A percentile compares a stretch with the other conserved stretches of the same genome.
These are phyloP conservation scores for Phyllosticta capitalensis DNA, from an alignment of 2,329 filamentous ascomycete species.

Conservation along the genomic window DNA sequence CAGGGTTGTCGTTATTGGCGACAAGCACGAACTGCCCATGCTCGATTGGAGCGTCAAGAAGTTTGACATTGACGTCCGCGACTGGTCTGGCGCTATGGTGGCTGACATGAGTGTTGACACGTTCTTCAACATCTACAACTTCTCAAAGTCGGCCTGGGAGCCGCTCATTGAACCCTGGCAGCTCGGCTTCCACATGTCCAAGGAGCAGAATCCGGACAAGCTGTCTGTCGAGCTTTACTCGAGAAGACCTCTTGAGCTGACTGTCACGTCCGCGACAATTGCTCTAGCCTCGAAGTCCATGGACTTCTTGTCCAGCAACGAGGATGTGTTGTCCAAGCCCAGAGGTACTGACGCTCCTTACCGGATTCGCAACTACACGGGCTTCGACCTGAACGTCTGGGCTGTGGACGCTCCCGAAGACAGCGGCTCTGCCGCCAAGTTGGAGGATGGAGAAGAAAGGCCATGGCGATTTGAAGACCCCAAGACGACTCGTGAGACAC, in stretches of 20 bases:
- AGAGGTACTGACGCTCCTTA: slow-evolving; percentile 88
- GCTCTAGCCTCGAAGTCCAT: slow-evolving; percentile 88
- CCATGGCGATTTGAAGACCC: slow-evolving; percentile 97
- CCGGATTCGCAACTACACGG: slow-evolving; percentile 88
- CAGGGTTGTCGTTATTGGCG: slow-evolving; percentile 86
- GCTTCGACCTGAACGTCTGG: slow-evolving; percentile 80
- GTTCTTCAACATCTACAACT: slow-evolving; percentile 96
- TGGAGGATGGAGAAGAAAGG: slow-evolving; percentile 81
- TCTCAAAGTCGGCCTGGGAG: slow-evolving; percentile 98
- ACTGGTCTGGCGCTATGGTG: slow-evolving; percentile 84
- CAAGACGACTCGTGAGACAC: slow-evolving; percentile 87
- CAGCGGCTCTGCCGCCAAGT: slow-evolving; percentile 60
- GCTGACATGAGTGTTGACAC: slow-evolving; percentile 87
- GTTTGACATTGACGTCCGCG: slow-evolving; percentile 73
- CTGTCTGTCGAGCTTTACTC: slow-evolving; percentile 80
- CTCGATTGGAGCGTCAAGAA: slow-evolving; percentile 88
- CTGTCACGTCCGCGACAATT: slow-evolving; percentile 86
- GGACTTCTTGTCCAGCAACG: slow-evolving; percentile 76
- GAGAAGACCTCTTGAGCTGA: slow-evolving; percentile 83
- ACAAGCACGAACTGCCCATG: slow-evolving; percentile 89
- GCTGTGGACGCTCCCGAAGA: slow-evolving; percentile 60
- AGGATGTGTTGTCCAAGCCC: slow-evolving; percentile 89
- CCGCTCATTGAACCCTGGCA: slow-evolving; percentile 94
- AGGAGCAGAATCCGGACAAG: slow-evolving; percentile 62
- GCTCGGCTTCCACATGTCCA: slow-evolving; percentile 80